These are phyloP conservation scores for Cyclotella kingstonii DNA, from an alignment of 108 stramenopile genomes.

Conservation along the genomic window DNA sequence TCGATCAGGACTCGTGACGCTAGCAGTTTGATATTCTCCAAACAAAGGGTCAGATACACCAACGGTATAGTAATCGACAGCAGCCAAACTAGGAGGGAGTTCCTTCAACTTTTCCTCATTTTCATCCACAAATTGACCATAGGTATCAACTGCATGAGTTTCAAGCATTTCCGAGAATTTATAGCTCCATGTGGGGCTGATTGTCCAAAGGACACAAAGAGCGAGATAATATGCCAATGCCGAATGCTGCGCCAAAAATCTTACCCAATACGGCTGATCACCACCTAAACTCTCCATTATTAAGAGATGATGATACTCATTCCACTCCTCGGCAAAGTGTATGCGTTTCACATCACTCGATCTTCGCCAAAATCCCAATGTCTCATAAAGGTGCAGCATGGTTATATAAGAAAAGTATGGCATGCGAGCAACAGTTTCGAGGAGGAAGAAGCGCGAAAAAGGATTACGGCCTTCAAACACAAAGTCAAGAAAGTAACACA, in stretches of 20 bases:
- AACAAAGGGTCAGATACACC: slow-evolving; percentile 55
- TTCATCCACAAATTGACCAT: slow-evolving; percentile 65
- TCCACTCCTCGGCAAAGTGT: slow-evolving; percentile 90
- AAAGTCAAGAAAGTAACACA: slow-evolving; percentile 61
- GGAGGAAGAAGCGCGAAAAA: slow-evolving; percentile 68
- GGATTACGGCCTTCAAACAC: slow-evolving; percentile 56
- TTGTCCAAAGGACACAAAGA: slow-evolving; percentile 50
- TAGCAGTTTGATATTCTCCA: slow-evolving; percentile 60
- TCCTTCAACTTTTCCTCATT: slow-evolving; percentile 57
- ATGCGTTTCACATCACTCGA: slow-evolving; percentile 72
- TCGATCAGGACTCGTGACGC: slow-evolving; percentile 8
- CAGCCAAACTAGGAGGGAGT: slow-evolving; percentile 59
- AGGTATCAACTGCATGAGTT: slow-evolving; percentile 81
- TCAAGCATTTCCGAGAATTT: slow-evolving; percentile 78
- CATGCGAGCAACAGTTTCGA: slow-evolving; percentile 90
- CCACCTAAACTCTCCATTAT: slow-evolving; percentile 93
- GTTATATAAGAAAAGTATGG: slow-evolving; percentile 91
- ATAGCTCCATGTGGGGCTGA: slow-evolving; percentile 65
- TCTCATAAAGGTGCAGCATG: slow-evolving; percentile 91
- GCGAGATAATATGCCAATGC: slow-evolving; percentile 86
- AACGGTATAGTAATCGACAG: slow-evolving; percentile 65
- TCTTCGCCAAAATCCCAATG: slow-evolving; percentile 82
- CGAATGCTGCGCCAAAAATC: slow-evolving; percentile 82
- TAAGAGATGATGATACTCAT: slow-evolving; percentile 81
- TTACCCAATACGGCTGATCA: slow-evolving; percentile 59